Base-by-base conservation (phyloP, 352 stramenopile species). In the Phytophthora aleatoria region DNA sequence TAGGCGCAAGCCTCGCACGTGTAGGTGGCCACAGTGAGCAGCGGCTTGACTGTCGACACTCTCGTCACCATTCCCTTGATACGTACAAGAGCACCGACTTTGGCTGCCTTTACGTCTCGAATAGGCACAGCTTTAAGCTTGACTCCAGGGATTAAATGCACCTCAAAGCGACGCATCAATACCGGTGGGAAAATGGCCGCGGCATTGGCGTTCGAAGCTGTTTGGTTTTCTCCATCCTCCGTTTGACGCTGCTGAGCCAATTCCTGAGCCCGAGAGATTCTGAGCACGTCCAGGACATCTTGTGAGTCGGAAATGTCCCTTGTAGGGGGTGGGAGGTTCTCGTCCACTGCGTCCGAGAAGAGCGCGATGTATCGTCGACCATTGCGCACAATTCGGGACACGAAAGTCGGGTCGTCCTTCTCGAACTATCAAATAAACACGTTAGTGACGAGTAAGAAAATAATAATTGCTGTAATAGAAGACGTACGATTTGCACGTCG, bases 31-130 rank as follows among this genome's bases (percentile, higher is more conserved):
- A 99, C 97, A 1, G 87, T 89, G 43, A 98, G 87, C 16, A 98
- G 81, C 0, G 98, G 98, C 73, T 99, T 99, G 41, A 99, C 97
- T 63, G 98, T 98, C 0, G 96, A 99, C 0, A 98, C 90, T n/a
- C 97, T 87, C 1, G 98, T 99, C 31, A 99, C 96, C 89, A 99
- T 99, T 24, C 96, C 98, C 31, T 96, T 91, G 47, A 99, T 94
- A 1, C 91, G 95, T 10, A 99, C 97, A 4, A 99, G 81, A 42
- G 87, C 87, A 13, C 98, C 98, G 36, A 99, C 97, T 42, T 98
- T 91, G 16, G 73, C 72, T 0, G 97, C 97, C 20, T 95, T 92
- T 12, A 99, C 90, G n/a, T 98, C 82, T 52, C 97, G 94, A 33
- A 99, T 91, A 2, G 92, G 92, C 13, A 94, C 77, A 5, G 92